Conservation (phyloP, 169 alveolate species). For the Plasmodium berghei region DNA sequence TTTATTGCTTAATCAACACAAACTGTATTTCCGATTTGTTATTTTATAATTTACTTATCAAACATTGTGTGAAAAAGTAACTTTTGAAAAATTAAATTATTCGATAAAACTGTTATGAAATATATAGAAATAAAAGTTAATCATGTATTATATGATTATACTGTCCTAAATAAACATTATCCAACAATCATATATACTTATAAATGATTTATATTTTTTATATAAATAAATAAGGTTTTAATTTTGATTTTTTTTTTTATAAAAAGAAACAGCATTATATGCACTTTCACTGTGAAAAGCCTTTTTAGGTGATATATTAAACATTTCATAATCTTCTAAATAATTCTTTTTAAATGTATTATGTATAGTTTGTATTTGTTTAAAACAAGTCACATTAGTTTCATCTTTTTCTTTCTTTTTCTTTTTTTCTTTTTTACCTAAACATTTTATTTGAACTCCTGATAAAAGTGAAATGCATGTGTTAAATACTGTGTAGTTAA, state of each 20-base stretch:
- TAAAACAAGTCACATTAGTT: not conserved
- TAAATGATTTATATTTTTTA: no score
- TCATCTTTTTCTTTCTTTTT: not conserved
- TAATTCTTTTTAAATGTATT: not conserved
- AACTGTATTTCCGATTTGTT: no score
- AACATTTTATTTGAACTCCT: slow-evolving; percentile 26
- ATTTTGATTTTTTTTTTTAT: slow-evolving; percentile 19
- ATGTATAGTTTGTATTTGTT: slow-evolving; percentile 12
- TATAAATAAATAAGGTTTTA: no score
- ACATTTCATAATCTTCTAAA: slow-evolving; percentile 28
- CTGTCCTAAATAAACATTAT: no score
- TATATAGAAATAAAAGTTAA: no score
- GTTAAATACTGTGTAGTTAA: slow-evolving; percentile 18
- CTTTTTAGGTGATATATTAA: slow-evolving; percentile 19
- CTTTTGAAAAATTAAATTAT: no score
- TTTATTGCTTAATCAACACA: no score
- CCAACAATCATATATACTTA: no score
- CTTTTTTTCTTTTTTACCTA: not conserved
- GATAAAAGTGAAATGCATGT: slow-evolving; percentile 35
- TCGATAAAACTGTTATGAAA: no score
- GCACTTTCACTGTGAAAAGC: slow-evolving; percentile 6
- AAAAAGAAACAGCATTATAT: slow-evolving; percentile 34
- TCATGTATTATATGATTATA: no score
- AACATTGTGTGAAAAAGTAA: no score
- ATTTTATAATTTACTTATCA: no score